These are phyloP conservation scores for Corchorus olitorius DNA, from an alignment of 345 rosid species.

Conservation along the genomic window DNA sequence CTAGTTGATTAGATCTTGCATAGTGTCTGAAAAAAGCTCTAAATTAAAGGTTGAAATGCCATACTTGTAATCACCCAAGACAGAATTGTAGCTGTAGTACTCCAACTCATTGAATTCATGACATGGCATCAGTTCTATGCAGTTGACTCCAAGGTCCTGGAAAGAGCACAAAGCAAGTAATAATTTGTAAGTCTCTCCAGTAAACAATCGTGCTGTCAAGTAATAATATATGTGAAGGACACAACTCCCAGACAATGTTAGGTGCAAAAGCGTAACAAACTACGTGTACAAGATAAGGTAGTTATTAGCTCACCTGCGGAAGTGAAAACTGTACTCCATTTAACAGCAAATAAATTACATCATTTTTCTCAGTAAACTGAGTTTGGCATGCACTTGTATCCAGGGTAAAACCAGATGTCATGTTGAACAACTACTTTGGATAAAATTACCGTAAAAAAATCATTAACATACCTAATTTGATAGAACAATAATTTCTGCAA, in stretches of 20 bases:
- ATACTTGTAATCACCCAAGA: slow-evolving; percentile 80
- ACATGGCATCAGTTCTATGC: slow-evolving; percentile 97
- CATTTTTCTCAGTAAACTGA: neutral
- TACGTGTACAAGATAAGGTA: neutral
- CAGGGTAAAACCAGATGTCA: neutral
- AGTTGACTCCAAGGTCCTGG: slow-evolving; percentile 95
- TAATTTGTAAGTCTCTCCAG: slow-evolving; percentile 3
- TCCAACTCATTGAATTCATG: slow-evolving; percentile 98
- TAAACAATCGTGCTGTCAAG: neutral
- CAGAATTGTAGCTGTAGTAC: slow-evolving; percentile 82
- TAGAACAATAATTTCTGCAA: too few relatives aligned
- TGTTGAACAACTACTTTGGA: neutral
- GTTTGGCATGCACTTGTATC: neutral
- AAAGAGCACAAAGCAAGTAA: slow-evolving; percentile 23
- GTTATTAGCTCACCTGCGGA: neutral
- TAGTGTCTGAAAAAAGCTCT: neutral
- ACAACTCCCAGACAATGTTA: neutral
- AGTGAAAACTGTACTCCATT: neutral
- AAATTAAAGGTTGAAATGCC: slow-evolving; percentile 25
- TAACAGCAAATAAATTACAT: neutral
- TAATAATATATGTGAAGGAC: neutral
- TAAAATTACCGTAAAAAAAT: too few relatives aligned
- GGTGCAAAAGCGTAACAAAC: neutral
- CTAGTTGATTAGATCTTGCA: slow-evolving; percentile 17
- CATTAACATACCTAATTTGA: too few relatives aligned